phyloP scores from a whole-genome alignment of 139 green algal genomes.

The Volvox reticuliferus region DNA sequence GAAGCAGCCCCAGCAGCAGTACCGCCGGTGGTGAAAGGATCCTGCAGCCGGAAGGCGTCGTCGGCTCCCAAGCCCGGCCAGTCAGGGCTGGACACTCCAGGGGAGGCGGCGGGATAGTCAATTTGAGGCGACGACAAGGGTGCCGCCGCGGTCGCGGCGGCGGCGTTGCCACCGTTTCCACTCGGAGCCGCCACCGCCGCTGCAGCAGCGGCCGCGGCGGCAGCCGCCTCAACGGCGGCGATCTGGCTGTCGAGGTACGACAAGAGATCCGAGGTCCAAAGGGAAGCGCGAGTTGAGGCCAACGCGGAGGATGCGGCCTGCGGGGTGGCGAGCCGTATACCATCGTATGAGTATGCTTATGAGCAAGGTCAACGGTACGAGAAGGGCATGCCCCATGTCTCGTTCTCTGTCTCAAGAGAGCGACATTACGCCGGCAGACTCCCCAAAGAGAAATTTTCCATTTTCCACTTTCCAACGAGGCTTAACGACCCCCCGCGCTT shows the following conservation, averaged over 20 bases:
- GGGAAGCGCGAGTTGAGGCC: neutral
- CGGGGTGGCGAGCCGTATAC: neutral
- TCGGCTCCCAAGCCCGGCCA: neutral
- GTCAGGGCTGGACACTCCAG: slow-evolving; percentile 21
- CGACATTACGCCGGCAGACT: too few species aligned
- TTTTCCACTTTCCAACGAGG: too few species aligned
- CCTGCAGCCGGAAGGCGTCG: neutral
- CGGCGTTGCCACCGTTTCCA: neutral
- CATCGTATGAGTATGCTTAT: too few species aligned
- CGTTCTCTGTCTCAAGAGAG: too few species aligned
- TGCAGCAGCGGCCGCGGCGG: neutral
- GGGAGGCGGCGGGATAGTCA: slow-evolving; percentile 1
- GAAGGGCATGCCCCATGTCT: too few species aligned
- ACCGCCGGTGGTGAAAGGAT: neutral
- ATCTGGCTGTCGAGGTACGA: slow-evolving; percentile 22
- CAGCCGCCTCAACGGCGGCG: neutral
- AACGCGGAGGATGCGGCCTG: neutral
- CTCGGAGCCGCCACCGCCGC: neutral
- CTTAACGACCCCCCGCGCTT: too few species aligned
- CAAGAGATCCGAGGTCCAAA: slow-evolving; percentile 20
- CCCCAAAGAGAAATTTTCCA: too few species aligned
- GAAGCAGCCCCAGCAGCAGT: neutral
- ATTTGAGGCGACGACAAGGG: neutral
- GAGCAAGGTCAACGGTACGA: too few species aligned
- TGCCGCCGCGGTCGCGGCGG: neutral